A percentile compares a stretch with the other conserved stretches of the same genome.
These are phyloP conservation scores for Populus simonii DNA, from an alignment of 345 rosid species.

Conservation along the genomic window DNA sequence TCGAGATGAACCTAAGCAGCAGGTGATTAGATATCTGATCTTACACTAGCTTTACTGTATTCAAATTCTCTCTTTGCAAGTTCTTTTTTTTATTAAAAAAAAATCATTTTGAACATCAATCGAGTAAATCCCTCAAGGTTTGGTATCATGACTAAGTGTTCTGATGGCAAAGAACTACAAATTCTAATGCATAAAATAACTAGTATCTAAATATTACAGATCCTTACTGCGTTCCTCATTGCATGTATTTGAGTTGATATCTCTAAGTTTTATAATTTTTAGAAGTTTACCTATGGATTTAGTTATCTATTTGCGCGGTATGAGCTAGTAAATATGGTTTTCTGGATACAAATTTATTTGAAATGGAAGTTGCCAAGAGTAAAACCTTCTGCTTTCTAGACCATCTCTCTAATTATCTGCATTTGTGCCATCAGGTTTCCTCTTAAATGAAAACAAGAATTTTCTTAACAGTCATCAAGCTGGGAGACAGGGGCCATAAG, in stretches of 20 bases:
- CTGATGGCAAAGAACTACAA: neutral
- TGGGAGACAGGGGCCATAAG: neutral
- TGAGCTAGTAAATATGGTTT: neutral
- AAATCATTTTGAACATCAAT: neutral
- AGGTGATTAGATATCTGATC: conserved; percentile 31
- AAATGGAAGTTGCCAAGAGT: neutral
- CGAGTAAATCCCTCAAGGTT: neutral
- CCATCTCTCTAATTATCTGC: conserved; percentile 1
- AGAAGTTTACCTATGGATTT: neutral
- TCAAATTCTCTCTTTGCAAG: neutral
- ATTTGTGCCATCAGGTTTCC: conserved; percentile 19
- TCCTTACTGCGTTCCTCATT: neutral
- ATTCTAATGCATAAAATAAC: neutral
- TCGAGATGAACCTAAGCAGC: conserved; percentile 26
- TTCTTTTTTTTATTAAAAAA: too few species aligned
- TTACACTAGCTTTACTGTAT: neutral
- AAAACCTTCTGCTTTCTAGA: neutral
- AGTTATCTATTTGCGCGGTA: neutral
- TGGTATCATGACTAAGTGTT: neutral
- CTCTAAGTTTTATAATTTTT: neutral
- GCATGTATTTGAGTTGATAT: neutral
- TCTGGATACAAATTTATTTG: neutral
- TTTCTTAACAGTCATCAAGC: neutral
- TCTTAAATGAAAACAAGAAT: conserved; percentile 1
- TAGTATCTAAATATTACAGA: neutral